These are phyloP conservation scores for Fusarium mexicanum DNA, from an alignment of 2,329 filamentous ascomycete genomes.

Conservation along the genomic window DNA sequence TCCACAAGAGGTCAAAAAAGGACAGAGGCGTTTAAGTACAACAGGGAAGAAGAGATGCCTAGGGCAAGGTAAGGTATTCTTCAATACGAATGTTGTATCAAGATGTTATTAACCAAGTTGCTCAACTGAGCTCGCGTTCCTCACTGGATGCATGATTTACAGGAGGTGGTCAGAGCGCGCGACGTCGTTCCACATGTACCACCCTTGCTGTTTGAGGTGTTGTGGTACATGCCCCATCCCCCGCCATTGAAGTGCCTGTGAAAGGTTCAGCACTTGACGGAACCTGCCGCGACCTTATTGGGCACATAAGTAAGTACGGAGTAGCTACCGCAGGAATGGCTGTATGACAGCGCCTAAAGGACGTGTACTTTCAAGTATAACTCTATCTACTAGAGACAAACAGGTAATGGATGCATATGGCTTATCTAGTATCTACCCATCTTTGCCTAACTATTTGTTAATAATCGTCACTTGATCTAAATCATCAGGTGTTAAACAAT, in stretches of 20 bases:
- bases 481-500: not conserved
- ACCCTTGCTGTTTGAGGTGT: conserved; percentile 15
- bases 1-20: not conserved
- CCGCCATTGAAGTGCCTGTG: conserved; percentile 9
- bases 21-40: not conserved
- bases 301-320: conserved; percentile 6
- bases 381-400: not conserved
- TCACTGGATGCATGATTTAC: conserved; percentile 1
- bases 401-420: not conserved
- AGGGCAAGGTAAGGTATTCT: not conserved
- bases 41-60: not conserved
- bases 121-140: conserved; percentile 23
- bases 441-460: not conserved
- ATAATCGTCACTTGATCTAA: conserved; percentile 4
- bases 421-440: not conserved
- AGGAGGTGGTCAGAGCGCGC: conserved; percentile 28
- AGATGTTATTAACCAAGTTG: conserved; percentile 22
- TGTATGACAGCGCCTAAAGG: conserved; percentile 2
- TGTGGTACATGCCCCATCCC: conserved; percentile 34
- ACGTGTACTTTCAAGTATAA: not conserved
- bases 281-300: conserved; percentile 37
- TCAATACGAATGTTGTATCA: not conserved
- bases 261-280: conserved; percentile 10
- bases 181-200: conserved; percentile 25
- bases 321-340: not conserved